A percentile compares a stretch with the other conserved stretches of the same genome.
These are phyloP conservation scores for Sporisorium sorghi DNA, from an alignment of 1,284 basidiomycete genomes.

Conservation along the genomic window DNA sequence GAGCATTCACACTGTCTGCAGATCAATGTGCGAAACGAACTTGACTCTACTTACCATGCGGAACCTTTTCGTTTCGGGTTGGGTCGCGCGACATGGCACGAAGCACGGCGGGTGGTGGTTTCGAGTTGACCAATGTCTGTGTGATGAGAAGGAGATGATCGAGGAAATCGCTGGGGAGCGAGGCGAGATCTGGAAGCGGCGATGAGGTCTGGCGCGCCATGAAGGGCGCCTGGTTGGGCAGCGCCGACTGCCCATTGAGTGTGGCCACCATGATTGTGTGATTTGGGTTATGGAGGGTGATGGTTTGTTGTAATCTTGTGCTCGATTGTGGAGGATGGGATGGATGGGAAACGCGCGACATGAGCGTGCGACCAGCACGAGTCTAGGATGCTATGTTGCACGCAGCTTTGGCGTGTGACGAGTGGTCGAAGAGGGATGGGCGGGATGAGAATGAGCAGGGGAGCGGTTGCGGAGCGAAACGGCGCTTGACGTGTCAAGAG, in stretches of 20 bases:
- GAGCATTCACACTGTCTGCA: background rate
- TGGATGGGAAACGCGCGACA: background rate
- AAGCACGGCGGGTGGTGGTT: conserved; percentile 43
- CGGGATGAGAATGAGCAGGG: conserved; percentile 15
- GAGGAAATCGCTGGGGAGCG: conserved; percentile 59
- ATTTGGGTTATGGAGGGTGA: background rate
- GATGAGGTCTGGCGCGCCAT: conserved; percentile 59
- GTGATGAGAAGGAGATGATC: conserved; percentile 64
- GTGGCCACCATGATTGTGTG: conserved; percentile 30
- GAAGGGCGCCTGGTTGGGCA: conserved; percentile 18
- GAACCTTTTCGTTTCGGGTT: conserved; percentile 18
- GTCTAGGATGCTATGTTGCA: conserved; percentile 1
- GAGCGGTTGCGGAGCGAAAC: background rate
- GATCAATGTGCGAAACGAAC: too few relatives aligned
- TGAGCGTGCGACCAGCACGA: background rate
- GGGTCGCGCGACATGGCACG: conserved; percentile 47
- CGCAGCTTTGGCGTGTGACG: background rate
- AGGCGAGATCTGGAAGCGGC: conserved; percentile 51
- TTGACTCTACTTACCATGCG: conserved; percentile 11
- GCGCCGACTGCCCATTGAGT: conserved; percentile 30
- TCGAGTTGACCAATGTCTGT: conserved; percentile 54
- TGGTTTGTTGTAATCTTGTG: background rate
- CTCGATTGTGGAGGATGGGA: background rate
- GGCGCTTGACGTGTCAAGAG: background rate
- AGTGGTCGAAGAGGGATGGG: background rate